Evolutionary conservation across 208 protist genomes (phyloP).

Genomic region (Acanthamoeba sp.): DNA sequence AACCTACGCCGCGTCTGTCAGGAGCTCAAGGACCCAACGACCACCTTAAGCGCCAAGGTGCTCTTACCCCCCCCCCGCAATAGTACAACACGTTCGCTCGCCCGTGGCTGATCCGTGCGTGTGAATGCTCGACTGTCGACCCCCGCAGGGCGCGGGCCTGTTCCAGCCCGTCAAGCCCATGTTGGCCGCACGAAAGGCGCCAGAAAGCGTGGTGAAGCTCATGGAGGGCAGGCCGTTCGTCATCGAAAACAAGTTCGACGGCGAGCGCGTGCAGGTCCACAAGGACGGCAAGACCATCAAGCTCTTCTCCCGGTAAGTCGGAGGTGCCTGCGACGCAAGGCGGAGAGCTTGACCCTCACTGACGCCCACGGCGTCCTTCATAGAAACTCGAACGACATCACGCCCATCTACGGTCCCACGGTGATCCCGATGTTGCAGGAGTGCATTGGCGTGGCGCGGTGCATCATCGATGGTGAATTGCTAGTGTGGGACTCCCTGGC

Average conservation of each 20-base stretch:
- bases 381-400: constrained; percentile 84
- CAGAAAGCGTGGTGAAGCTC: constrained; percentile 73
- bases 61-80: background rate
- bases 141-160: background rate
- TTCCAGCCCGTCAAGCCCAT: constrained; percentile 86
- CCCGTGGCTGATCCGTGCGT: no score
- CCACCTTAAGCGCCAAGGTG: background rate
- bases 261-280: constrained; percentile 86
- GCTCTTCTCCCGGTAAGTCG: constrained; percentile 76
- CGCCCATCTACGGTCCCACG: constrained; percentile 75
- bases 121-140: background rate
- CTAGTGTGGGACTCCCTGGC: constrained; percentile 84
- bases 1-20: constrained; percentile 79
- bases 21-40: constrained; percentile 74
- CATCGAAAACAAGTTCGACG: constrained; percentile 86
- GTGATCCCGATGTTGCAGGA: constrained; percentile 77
- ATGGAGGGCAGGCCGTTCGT: constrained; percentile 77
- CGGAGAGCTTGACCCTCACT: no score
- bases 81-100: no score
- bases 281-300: constrained; percentile 79
- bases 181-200: constrained; percentile 77
- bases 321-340: no score
- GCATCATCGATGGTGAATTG: constrained; percentile 87
- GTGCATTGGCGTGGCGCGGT: constrained; percentile 66
- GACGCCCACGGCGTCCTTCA: no score